Conservation (phyloP, 2,329 filamentous ascomycete species). For the Cryphonectria nitschkei region DNA sequence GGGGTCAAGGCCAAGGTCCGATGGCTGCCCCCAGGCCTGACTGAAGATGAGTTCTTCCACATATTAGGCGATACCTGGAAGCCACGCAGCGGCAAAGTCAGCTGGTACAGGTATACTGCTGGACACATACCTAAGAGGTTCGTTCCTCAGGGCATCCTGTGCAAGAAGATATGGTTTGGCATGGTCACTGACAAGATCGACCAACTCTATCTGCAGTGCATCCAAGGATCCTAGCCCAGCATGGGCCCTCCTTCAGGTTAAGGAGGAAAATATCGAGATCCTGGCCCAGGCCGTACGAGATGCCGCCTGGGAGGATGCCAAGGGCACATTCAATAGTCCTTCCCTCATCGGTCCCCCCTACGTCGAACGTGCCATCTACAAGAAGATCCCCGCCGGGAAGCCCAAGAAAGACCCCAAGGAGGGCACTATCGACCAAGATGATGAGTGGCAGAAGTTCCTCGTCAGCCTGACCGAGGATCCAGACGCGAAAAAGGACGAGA, state of each 20-base stretch:
- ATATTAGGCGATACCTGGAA: conserved; percentile 82
- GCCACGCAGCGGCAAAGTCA: conserved; percentile 76
- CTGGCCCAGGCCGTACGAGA: conserved; percentile 73
- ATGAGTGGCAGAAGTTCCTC: conserved; percentile 92
- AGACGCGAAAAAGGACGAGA: conserved; percentile 49
- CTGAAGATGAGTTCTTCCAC: conserved; percentile 73
- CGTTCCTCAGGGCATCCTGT: conserved; percentile 37
- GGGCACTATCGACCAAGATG: conserved; percentile 94
- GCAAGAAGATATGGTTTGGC: neutral
- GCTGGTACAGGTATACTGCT: conserved; percentile 72
- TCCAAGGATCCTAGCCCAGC: conserved; percentile 83
- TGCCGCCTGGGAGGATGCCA: conserved; percentile 78
- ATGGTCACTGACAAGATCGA: conserved; percentile 7
- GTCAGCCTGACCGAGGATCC: conserved; percentile 77
- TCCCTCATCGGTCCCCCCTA: conserved; percentile 77
- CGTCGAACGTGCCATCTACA: conserved; percentile 82
- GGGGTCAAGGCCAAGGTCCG: conserved; percentile 86
- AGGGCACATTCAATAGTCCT: conserved; percentile 71
- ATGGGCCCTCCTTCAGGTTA: conserved; percentile 80
- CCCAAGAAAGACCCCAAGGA: conserved; percentile 80
- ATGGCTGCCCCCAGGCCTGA: conserved; percentile 83
- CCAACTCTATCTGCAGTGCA: conserved; percentile 54
- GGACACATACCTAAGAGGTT: conserved; percentile 85
- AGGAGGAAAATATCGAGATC: conserved; percentile 67
- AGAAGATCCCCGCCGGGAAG: conserved; percentile 76